Evolutionary conservation across 2,329 filamentous ascomycete genomes (phyloP).

Genomic region (Cytospora mali): DNA sequence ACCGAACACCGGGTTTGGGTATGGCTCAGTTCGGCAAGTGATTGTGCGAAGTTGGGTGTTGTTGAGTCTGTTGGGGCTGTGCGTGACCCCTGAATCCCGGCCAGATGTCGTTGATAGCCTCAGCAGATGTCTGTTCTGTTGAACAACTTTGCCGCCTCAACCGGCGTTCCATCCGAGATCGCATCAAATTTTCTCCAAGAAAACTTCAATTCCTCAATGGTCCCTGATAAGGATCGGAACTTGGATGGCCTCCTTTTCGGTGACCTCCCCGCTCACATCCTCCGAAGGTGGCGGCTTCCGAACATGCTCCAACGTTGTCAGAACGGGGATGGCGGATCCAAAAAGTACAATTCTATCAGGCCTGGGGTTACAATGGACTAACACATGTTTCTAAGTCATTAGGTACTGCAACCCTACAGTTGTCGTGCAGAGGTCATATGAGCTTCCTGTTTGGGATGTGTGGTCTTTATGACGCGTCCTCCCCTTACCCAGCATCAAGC

Average conservation of each 20-base stretch:
- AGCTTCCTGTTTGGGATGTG: slow-evolving; percentile 9
- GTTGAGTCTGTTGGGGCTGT: neutral
- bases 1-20: neutral
- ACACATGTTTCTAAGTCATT: neutral
- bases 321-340: neutral
- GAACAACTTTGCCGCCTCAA: neutral
- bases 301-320: neutral
- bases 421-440: slow-evolving; percentile 8
- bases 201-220: neutral
- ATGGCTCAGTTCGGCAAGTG: neutral
- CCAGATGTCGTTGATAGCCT: neutral
- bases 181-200: neutral
- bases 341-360: neutral
- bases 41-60: neutral
- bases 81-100: neutral
- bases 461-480: neutral
- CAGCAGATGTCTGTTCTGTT: neutral
- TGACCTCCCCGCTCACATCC: neutral
- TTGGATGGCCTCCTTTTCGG: neutral
- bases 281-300: neutral
- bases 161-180: neutral
- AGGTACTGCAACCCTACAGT: slow-evolving; percentile 11
- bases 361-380: neutral
- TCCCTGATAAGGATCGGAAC: neutral
- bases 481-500: neutral